phyloP scores from a whole-genome alignment of 2,329 filamentous ascomycete species.

The Waltergamsia citrina region DNA sequence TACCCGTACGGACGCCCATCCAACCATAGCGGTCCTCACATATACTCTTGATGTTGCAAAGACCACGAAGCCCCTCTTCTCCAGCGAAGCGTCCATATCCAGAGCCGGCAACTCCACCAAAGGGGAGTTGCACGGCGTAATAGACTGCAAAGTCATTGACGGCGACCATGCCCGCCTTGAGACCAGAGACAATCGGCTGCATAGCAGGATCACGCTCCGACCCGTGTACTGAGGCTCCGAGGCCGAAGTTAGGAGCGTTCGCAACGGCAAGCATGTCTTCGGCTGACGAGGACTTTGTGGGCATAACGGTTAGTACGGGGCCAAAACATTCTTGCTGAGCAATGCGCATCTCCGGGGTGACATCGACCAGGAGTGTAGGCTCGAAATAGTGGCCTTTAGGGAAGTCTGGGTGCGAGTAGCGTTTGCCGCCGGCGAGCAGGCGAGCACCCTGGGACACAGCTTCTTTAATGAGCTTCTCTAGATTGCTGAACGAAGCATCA shows the following conservation, averaged over 20 bases:
- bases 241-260: slow-evolving; percentile 76
- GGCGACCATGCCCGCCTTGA: slow-evolving; percentile 82
- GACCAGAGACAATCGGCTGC: slow-evolving; percentile 51
- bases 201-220: slow-evolving; percentile 51
- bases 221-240: slow-evolving; percentile 85
- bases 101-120: slow-evolving; percentile 82
- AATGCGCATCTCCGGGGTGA: slow-evolving; percentile 76
- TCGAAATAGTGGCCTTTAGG: slow-evolving; percentile 82
- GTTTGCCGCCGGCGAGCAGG: slow-evolving; percentile 70
- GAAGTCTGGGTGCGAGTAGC: slow-evolving; percentile 61
- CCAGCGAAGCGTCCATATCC: slow-evolving; percentile 92
- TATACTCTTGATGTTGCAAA: slow-evolving; percentile 84
- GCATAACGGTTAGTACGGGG: slow-evolving; percentile 81
- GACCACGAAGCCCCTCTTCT: slow-evolving; percentile 70
- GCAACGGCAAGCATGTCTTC: slow-evolving; percentile 64
- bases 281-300: slow-evolving; percentile 49
- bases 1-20: slow-evolving; percentile 60
- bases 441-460: slow-evolving; percentile 72
- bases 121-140: slow-evolving; percentile 90
- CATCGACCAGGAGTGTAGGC: slow-evolving; percentile 85
- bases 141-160: slow-evolving; percentile 93
- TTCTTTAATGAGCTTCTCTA: slow-evolving; percentile 68
- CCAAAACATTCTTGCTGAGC: slow-evolving; percentile 90
- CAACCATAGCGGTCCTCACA: slow-evolving; percentile 63
- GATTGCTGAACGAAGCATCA: slow-evolving; percentile 58